phyloP scores from a whole-genome alignment of 1,284 basidiomycete species.

The Leccinum solheimii region DNA sequence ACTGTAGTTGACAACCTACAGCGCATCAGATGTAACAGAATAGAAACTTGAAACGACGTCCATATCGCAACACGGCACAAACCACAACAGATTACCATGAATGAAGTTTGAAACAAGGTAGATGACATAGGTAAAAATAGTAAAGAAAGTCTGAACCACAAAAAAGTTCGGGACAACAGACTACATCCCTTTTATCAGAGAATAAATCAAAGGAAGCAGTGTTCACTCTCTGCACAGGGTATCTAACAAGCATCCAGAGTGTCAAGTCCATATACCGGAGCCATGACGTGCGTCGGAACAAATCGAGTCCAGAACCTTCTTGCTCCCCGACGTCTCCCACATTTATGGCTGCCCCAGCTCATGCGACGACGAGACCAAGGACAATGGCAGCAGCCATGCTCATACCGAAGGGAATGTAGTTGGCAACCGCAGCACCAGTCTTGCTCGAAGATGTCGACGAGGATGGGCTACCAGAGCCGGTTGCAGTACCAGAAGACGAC shows the following conservation, averaged over 20 bases:
- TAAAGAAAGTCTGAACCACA: slow-evolving; percentile 1
- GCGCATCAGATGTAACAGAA: not conserved
- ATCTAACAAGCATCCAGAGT: slow-evolving; percentile 14
- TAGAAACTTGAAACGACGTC: slow-evolving; percentile 2
- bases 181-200: not conserved
- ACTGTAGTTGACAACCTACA: not conserved
- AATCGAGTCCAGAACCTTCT: not conserved
- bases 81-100: slow-evolving; percentile 4
- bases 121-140: not conserved
- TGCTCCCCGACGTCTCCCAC: not conserved
- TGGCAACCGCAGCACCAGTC: slow-evolving; percentile 28
- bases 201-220: not conserved
- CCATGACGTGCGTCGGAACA: not conserved
- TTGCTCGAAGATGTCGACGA: slow-evolving; percentile 23
- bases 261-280: slow-evolving; percentile 1
- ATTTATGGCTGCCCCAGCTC: slow-evolving; percentile 5
- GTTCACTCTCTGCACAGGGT: slow-evolving; percentile 18
- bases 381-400: slow-evolving; percentile 32
- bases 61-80: slow-evolving; percentile 11
- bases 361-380: slow-evolving; percentile 37
- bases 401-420: slow-evolving; percentile 34
- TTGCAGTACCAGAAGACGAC: slow-evolving; percentile 32
- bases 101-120: not conserved
- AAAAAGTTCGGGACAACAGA: not conserved
- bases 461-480: slow-evolving; percentile 19